Evolutionary conservation across 495 filamentous ascomycete genomes (phyloP).

Genomic region (Penicillium bialowiezense): DNA sequence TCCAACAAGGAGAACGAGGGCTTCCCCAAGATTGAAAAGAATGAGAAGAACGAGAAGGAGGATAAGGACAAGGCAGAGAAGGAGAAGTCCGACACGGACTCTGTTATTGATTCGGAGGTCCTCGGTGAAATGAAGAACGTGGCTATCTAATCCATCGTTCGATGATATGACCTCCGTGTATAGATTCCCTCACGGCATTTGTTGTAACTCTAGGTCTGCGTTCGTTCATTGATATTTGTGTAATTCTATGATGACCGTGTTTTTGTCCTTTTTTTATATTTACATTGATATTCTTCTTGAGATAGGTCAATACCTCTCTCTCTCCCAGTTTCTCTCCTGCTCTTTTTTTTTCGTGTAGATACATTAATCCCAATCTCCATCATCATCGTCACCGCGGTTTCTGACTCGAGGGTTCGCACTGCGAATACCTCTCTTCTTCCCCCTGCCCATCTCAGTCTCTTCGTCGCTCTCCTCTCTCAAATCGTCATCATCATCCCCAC

Average conservation of each 20-base stretch:
- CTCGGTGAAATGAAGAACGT: slow-evolving; percentile 57
- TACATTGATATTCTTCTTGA: neutral
- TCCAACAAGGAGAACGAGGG: slow-evolving; percentile 39
- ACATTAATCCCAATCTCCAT: slow-evolving; percentile 68
- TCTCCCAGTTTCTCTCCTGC: too few species aligned
- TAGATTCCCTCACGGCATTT: slow-evolving; percentile 27
- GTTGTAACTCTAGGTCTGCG: slow-evolving; percentile 32
- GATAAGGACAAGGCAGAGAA: slow-evolving; percentile 29
- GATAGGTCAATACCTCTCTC: too few species aligned
- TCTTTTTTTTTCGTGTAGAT: too few species aligned
- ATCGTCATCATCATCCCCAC: slow-evolving; percentile 37
- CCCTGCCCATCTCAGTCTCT: slow-evolving; percentile 18
- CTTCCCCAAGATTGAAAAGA: slow-evolving; percentile 19
- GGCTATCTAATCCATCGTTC: slow-evolving; percentile 39
- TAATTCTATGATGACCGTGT: slow-evolving; percentile 43
- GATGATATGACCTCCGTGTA: slow-evolving; percentile 23
- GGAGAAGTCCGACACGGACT: slow-evolving; percentile 20
- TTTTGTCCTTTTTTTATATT: slow-evolving; percentile 10
- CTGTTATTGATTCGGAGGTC: slow-evolving; percentile 38
- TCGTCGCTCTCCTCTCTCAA: slow-evolving; percentile 31
- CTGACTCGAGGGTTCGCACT: slow-evolving; percentile 22
- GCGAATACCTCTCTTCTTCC: slow-evolving; percentile 54
- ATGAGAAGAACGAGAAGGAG: slow-evolving; percentile 29
- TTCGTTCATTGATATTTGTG: slow-evolving; percentile 20
- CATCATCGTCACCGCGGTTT: slow-evolving; percentile 46